These are phyloP conservation scores for Mucor irregularis DNA, from an alignment of 371 early-diverging fungal genomes.

Conservation along the genomic window DNA sequence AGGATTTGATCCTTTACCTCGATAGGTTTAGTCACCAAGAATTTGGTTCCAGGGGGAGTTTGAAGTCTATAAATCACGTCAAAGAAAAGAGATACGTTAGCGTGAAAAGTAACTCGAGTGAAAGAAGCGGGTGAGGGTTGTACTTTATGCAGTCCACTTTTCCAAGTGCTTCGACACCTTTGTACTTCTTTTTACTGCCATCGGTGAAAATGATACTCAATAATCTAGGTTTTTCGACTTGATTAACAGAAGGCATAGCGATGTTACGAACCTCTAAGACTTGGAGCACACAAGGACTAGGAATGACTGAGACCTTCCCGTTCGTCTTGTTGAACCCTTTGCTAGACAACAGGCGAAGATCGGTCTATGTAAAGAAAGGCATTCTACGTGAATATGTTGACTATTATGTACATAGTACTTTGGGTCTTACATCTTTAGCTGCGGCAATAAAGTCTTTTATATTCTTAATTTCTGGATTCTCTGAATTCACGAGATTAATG, in stretches of 20 bases:
- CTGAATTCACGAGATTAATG: constrained; percentile 6
- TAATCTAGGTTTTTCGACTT: constrained; percentile 38
- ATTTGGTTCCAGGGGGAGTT: constrained; percentile 49
- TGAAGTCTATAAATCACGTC: constrained; percentile 22
- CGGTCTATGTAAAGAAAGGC: constrained; percentile 25
- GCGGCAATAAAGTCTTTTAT: constrained; percentile 26
- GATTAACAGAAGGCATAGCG: constrained; percentile 36
- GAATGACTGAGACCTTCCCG: constrained; percentile 13
- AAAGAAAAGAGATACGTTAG: background rate
- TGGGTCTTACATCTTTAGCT: constrained; percentile 38
- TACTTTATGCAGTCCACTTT: constrained; percentile 39
- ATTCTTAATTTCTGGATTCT: constrained; percentile 1
- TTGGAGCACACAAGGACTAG: constrained; percentile 37
- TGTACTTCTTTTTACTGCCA: constrained; percentile 39
- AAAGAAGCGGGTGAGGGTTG: too few species aligned
- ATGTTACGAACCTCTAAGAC: constrained; percentile 37
- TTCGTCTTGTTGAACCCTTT: constrained; percentile 27
- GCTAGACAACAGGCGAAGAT: constrained; percentile 31
- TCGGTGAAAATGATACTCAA: constrained; percentile 37
- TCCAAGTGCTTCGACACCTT: constrained; percentile 35
- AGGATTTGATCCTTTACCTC: constrained; percentile 33
- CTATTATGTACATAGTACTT: too few species aligned
- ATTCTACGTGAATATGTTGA: background rate
- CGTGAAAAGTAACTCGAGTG: background rate
- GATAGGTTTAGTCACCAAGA: constrained; percentile 35